Base-by-base conservation (phyloP, 2,329 filamentous ascomycete genomes). In the Hymenoscyphus fructigenus region DNA sequence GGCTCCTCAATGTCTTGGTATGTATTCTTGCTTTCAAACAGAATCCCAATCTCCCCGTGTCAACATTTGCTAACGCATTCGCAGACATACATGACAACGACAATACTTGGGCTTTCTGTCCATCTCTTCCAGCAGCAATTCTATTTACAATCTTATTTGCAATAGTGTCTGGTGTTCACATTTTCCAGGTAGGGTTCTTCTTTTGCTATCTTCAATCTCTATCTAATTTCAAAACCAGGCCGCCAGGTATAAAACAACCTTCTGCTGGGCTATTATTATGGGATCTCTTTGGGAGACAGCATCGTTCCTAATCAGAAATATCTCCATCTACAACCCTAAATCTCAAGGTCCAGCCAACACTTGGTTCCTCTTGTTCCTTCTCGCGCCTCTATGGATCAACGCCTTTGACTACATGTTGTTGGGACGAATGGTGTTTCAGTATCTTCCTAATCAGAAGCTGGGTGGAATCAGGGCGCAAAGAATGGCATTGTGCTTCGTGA, bases 201-300 rank as follows among this genome's bases (percentile, higher is more conserved):
- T 50, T 6, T n/a, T 50, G 23, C 3, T 5, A 53, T 26, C 9
- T 12, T 3, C 44, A 12, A 26, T 26, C 15, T 4, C 20, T 1
- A 26, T 26, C 20, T 53, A 53, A 53, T 26, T 20, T 12, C 20
- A 5, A 26, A 26, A 0, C 2, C 20, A 53, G 47, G 77, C 76
- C 0, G 62, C 73, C 59, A 65, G 72, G 26, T 75, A 76, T 66
- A 70, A 70, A 28, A 77, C 79, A 64, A 65, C 66, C 10, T 81
- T 79, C 67, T 77, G 72, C 62, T 79, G 77, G 77, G 79, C 82
- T 5, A 75, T 83, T 7, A 76, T 80, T 61, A 78, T 82, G 73
- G 63, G 59, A 5, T 57, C 60, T 5, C 28, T 67, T 15, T 68
- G 69, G 67, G 67, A 72, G 47, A 68, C 64, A 6, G 38, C 62